These are phyloP conservation scores for Osmanthus fragrans DNA, from an alignment of 257 asterid species.

Conservation along the genomic window DNA sequence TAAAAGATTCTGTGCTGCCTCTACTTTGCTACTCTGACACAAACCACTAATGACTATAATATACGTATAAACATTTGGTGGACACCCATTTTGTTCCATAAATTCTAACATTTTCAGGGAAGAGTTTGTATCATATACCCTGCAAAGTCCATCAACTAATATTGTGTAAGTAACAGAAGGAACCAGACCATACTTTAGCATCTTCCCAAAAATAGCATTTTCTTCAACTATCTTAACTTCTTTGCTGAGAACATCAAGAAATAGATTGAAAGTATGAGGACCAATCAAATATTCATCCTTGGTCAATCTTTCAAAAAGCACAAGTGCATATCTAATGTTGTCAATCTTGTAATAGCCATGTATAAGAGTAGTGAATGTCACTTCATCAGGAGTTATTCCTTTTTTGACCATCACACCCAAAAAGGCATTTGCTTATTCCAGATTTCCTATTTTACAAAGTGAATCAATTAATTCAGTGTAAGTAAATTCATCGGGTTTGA, in stretches of 20 bases:
- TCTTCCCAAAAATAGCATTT: background rate
- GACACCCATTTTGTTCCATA: conserved; percentile 34
- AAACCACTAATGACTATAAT: conserved; percentile 30
- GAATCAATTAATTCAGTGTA: conserved; percentile 39
- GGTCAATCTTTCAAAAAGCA: conserved; percentile 28
- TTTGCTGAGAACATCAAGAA: conserved; percentile 36
- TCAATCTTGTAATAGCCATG: conserved; percentile 36
- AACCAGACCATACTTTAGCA: conserved; percentile 30
- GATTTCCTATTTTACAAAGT: conserved; percentile 33
- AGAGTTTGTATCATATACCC: conserved; percentile 28
- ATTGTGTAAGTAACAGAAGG: conserved; percentile 48
- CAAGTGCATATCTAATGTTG: conserved; percentile 15
- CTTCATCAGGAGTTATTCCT: conserved; percentile 32
- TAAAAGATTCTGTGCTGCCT: conserved; percentile 32
- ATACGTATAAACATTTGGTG: conserved; percentile 41
- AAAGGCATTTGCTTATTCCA: conserved; percentile 32
- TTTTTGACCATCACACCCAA: conserved; percentile 37
- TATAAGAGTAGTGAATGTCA: too few relatives aligned
- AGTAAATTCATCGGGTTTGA: conserved; percentile 40
- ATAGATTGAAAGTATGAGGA: conserved; percentile 35
- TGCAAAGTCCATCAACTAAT: conserved; percentile 34
- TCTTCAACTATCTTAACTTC: conserved; percentile 31
- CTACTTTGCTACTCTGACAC: conserved; percentile 28
- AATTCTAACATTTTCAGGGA: conserved; percentile 26
- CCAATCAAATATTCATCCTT: conserved; percentile 21